Base-by-base conservation (phyloP, 139 green algal species). In the Picocystis salinarum region DNA sequence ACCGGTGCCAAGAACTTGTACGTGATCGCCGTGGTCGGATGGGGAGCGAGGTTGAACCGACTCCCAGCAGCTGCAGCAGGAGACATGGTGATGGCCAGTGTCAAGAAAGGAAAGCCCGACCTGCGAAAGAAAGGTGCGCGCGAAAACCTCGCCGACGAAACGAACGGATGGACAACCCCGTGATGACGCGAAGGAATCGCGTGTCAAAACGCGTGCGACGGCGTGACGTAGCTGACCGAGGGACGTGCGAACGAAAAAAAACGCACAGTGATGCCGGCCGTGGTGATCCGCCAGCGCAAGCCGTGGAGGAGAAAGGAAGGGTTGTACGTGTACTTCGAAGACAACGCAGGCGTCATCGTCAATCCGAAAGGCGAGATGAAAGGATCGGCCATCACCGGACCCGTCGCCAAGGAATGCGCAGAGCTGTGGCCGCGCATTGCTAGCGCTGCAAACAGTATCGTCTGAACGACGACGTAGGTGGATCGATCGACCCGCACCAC, bases 91-190 rank as follows among this genome's bases (percentile, higher is more conserved):
- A 96, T 99, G 82, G 83, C 79, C 45, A 93, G 77, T n/a, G 80
- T 93, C 17, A 99, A 99, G 82, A 99, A 99, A 75, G 89, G 89
- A 57, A 99, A 99, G 80, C 89, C 89, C n/a, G 89, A 99, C 56
- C 75, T 99, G 42, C 64, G 89, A 45, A 99, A 99, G 76, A 99
- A 99, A 71, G 84, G 57, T 67, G 40, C 15, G 39, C 31, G 31
- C 13, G 31, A 15, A 15, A 13, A 37, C 13, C n/a, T n/a, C n/a
- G n/a, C n/a, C n/a, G n/a, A n/a, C n/a, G n/a, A n/a, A n/a, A n/a
- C n/a, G n/a, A n/a, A n/a, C n/a, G n/a, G n/a, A n/a, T n/a, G n/a
- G n/a, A n/a, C n/a, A n/a, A 37, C 31, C 13, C 31, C 31, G 31
- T 37, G 31, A n/a, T n/a, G n/a, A n/a, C n/a, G n/a, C n/a, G n/a